Evolutionary conservation across 768 basidiomycete genomes (phyloP), one percentile per base, ranked within the genome.

Genomic region (Hysterangium stoloniferum): DNA sequence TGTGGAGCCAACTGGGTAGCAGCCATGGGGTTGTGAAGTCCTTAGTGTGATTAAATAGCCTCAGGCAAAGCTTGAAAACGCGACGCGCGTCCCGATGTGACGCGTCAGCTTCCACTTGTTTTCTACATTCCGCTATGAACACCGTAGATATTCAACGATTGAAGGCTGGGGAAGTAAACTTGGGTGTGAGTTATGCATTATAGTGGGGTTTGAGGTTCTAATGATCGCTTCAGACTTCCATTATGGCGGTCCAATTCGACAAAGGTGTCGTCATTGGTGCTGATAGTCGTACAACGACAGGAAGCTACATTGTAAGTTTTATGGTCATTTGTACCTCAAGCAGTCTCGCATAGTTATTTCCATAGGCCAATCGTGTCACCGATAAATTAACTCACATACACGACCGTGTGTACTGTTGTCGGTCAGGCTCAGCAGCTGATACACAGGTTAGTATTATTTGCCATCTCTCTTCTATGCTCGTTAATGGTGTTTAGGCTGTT

Each of bases 361-460:
- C 45, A 32, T 54, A 95, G 92, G 91, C 93, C 22, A 98, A 98
- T 67, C 85, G 95, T 67, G 95, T 98, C 17, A 99, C 95, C 36
- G 95, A 99, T 77, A 99, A 99, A 71, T 78, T 97, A 54, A 96
- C 94, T 2, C 80, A 89, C 64, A 77, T 99, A 58, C 93, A 97
- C 66, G 96, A 99, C 69, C 90, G 92, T 58, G 89, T 98, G 67
- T 99, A 98, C 68, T 99, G 96, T 66, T 99, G 96, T 78, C 86
- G 96, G 53, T 96, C 92, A 36, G 96, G 96, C 44, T 96, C 93
- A 58, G 90, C 95, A 40, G 95, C 95, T 20, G 95, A 99, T 66
- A 99, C 96, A 2, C 96, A 96, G 62, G 66, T 62, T 9, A n/a
- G 58, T 46, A 13, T 4, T 12, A 20, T 6, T 29, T 13, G 5